Evolutionary conservation across 257 asterid species (phyloP).

Genomic region (Solanum arcanum): DNA sequence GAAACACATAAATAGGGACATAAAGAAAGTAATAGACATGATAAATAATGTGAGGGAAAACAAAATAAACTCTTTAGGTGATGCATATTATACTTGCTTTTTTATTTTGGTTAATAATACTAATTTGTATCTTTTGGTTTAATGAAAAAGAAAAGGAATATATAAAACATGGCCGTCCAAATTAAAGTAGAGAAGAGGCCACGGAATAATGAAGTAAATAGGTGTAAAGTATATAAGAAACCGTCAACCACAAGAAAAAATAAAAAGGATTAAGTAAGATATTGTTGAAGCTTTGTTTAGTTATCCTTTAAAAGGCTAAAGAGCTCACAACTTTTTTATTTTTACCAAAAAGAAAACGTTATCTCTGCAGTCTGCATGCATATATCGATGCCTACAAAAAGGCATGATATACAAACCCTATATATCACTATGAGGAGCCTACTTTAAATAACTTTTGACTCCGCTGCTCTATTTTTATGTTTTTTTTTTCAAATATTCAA

Average conservation of each 20-base stretch:
- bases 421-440: background rate
- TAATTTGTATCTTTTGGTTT: background rate
- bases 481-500: rapidly evolving
- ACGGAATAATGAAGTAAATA: background rate
- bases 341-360: background rate
- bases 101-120: background rate
- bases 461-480: background rate
- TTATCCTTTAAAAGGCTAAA: background rate
- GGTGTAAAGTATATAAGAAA: background rate
- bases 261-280: background rate
- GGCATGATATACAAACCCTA: background rate
- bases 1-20: background rate
- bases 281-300: background rate
- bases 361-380: background rate
- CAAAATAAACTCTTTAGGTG: background rate
- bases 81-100: background rate
- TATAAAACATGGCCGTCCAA: background rate
- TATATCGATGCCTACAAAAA: background rate
- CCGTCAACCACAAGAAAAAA: background rate
- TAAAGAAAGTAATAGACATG: background rate
- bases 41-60: background rate
- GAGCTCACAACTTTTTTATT: background rate
- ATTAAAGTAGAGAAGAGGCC: background rate
- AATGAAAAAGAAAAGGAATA: background rate
- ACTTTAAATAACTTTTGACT: background rate